Conservation (phyloP, 2,329 filamentous ascomycete species). For the Lasiodiplodia theobromae region DNA sequence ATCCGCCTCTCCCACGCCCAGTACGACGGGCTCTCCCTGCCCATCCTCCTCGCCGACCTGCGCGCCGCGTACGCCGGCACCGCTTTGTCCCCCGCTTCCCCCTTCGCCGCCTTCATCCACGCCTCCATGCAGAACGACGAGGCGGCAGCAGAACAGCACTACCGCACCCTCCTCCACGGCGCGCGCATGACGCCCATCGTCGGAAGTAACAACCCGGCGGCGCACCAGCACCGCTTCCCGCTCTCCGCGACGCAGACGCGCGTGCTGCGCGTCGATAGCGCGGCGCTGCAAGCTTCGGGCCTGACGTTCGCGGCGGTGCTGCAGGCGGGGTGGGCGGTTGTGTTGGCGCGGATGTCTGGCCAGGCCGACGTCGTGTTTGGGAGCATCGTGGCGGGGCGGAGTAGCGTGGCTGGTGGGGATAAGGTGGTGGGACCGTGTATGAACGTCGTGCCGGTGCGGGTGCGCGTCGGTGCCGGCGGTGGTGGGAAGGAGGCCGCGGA, state of each 20-base stretch:
- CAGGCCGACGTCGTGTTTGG: conserved; percentile 52
- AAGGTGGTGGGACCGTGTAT: conserved; percentile 46
- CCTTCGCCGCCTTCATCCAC: neutral
- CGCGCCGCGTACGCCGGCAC: neutral
- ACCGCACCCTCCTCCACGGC: neutral
- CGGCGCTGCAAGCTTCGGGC: neutral
- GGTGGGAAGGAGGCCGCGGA: neutral
- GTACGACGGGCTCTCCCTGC: conserved; percentile 1
- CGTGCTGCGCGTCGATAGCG: neutral
- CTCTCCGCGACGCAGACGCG: neutral
- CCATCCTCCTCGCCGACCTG: conserved; percentile 1
- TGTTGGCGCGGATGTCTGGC: conserved; percentile 42
- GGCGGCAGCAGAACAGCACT: neutral
- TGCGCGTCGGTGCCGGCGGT: neutral
- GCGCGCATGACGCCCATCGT: neutral
- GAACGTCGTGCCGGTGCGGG: neutral
- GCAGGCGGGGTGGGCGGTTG: conserved; percentile 50
- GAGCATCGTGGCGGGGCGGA: conserved; percentile 51
- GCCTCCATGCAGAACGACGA: neutral
- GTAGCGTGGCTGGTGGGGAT: conserved; percentile 44
- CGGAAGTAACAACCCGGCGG: neutral
- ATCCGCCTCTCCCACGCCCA: conserved; percentile 37
- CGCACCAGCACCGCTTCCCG: neutral
- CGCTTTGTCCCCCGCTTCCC: neutral
- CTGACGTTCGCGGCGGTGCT: conserved; percentile 38